These are phyloP conservation scores for Penicillium aurantiogriseum DNA, from an alignment of 2,329 filamentous ascomycete species.

Conservation along the genomic window DNA sequence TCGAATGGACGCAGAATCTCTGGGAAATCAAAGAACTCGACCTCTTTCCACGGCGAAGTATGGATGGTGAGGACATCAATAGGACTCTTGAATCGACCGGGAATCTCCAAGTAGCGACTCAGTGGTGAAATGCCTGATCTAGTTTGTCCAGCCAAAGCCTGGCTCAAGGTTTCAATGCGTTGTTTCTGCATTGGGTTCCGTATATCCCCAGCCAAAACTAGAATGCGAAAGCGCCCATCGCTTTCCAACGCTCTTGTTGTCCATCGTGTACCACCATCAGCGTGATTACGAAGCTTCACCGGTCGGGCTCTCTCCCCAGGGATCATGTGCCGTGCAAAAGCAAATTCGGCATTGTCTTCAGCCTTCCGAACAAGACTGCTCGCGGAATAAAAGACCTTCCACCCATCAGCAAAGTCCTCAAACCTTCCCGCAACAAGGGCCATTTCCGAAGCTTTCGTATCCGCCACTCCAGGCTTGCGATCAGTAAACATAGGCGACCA, in stretches of 20 bases:
- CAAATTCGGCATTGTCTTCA: background rate
- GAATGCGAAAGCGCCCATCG: slow-evolving; percentile 37
- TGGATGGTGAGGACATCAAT: slow-evolving; percentile 65
- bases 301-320: slow-evolving; percentile 24
- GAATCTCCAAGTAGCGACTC: slow-evolving; percentile 39
- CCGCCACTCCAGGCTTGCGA: background rate
- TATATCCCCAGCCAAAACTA: slow-evolving; percentile 62
- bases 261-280: slow-evolving; percentile 15
- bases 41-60: slow-evolving; percentile 49
- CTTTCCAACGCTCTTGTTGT: slow-evolving; percentile 29
- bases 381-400: slow-evolving; percentile 11
- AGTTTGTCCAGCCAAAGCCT: slow-evolving; percentile 32
- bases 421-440: slow-evolving; percentile 15
- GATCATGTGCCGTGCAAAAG: background rate
- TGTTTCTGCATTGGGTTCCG: slow-evolving; percentile 43
- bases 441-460: slow-evolving; percentile 18
- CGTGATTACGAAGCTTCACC: slow-evolving; percentile 19
- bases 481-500: slow-evolving; percentile 23
- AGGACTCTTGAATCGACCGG: slow-evolving; percentile 45
- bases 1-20: slow-evolving; percentile 51
- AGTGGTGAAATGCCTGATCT: slow-evolving; percentile 38
- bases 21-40: slow-evolving; percentile 53
- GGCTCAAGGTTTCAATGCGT: slow-evolving; percentile 50
- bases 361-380: slow-evolving; percentile 10
- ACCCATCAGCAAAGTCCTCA: slow-evolving; percentile 18